These are phyloP conservation scores for Pestalotiopsis sp. DNA, from an alignment of 2,329 filamentous ascomycete species.

Conservation along the genomic window DNA sequence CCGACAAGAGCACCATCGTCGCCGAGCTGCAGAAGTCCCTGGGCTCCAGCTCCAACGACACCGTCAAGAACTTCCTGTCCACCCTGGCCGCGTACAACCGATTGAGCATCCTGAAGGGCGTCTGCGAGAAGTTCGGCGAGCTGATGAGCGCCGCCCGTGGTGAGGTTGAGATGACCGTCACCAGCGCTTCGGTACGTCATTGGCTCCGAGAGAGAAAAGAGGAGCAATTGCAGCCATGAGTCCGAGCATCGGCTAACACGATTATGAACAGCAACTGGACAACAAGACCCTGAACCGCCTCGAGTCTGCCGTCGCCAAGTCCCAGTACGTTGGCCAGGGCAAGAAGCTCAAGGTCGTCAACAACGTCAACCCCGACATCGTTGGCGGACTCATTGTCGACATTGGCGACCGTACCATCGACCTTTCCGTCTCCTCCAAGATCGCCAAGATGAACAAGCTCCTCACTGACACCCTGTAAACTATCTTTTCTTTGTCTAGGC, in stretches of 20 bases:
- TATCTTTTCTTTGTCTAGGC: constrained; percentile 31
- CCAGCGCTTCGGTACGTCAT: constrained; percentile 79
- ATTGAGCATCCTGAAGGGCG: constrained; percentile 77
- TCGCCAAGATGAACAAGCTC: constrained; percentile 99
- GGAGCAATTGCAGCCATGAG: background rate
- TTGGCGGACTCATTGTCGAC: constrained; percentile 93
- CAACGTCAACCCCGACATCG: constrained; percentile 92
- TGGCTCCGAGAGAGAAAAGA: background rate
- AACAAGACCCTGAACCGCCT: constrained; percentile 82
- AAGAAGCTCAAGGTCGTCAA: constrained; percentile 98
- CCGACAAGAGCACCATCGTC: constrained; percentile 86
- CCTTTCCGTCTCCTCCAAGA: constrained; percentile 90
- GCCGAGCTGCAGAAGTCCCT: constrained; percentile 85
- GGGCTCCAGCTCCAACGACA: constrained; percentile 70
- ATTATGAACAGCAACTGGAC: constrained; percentile 71
- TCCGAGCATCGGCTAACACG: background rate
- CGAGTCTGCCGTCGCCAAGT: constrained; percentile 87
- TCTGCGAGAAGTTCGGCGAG: constrained; percentile 83
- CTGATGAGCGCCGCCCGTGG: constrained; percentile 88
- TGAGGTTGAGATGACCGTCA: constrained; percentile 92
- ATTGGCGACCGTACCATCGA: constrained; percentile 98
- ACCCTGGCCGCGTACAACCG: constrained; percentile 97
- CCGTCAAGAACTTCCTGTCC: constrained; percentile 90
- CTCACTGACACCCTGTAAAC: constrained; percentile 95
- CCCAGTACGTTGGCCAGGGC: constrained; percentile 81